Conservation (phyloP, 345 rosid species). For the Euphorbia peplus region DNA sequence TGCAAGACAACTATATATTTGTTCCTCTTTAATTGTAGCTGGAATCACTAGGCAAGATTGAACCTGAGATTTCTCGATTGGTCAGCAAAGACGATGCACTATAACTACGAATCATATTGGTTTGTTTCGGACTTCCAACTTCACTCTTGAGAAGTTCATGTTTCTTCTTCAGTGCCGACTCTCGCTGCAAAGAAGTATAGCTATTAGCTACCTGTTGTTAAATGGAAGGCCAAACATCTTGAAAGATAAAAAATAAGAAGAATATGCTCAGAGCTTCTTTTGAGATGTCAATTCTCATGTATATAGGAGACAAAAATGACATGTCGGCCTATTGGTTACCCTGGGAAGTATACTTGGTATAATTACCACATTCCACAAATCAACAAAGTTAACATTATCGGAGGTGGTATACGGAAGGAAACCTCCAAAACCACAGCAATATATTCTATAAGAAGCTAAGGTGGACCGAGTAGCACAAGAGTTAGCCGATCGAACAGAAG, state of each 20-base stretch:
- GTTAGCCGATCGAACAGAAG: no score
- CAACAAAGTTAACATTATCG: no score
- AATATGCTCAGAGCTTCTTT: not conserved
- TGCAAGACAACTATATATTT: not conserved
- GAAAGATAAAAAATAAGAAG: not conserved
- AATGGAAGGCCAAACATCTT: not conserved
- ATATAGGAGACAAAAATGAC: not conserved
- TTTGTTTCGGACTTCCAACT: slow-evolving; percentile 29
- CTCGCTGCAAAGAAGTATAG: slow-evolving; percentile 51
- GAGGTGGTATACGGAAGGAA: no score
- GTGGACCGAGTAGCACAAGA: no score
- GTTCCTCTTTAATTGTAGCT: not conserved
- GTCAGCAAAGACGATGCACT: slow-evolving; percentile 11
- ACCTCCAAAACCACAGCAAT: no score
- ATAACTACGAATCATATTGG: slow-evolving; percentile 18
- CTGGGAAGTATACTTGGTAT: no score
- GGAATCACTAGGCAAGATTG: slow-evolving; percentile 23
- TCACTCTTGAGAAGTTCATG: slow-evolving; percentile 40
- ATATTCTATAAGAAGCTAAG: no score
- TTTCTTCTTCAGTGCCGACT: slow-evolving; percentile 73
- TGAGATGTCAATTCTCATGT: not conserved
- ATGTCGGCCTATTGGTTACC: no score
- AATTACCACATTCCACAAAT: no score
- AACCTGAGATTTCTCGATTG: slow-evolving; percentile 51
- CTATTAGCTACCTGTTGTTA: not conserved